Percentiles rank a stretch among this genome's conserved stretches.
phyloP scores from a whole-genome alignment of 2,329 filamentous ascomycete genomes.

The Ophiocordyceps camponoti-leonardi region DNA sequence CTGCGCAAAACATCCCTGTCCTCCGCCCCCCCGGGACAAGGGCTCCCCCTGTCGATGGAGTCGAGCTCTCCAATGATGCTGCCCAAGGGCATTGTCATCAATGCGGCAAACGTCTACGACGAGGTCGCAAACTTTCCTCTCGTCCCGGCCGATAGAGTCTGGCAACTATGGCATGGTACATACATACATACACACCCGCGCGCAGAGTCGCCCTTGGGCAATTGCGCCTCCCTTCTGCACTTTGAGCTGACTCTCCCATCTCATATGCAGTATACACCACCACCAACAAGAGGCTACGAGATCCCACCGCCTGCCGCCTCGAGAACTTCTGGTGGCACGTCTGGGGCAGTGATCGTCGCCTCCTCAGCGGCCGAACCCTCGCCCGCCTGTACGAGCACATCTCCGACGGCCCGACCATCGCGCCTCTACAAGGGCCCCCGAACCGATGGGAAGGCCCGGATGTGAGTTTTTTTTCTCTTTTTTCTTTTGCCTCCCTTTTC shows the following conservation, averaged over 20 bases:
- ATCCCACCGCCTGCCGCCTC: constrained; percentile 43
- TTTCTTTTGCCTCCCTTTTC: too few species aligned
- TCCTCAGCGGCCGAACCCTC: constrained; percentile 33
- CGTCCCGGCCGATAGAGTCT: constrained; percentile 34
- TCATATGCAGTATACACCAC: constrained; percentile 36
- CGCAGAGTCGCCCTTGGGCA: too few species aligned
- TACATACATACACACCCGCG: background rate
- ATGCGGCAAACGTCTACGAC: constrained; percentile 31
- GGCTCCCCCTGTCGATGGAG: constrained; percentile 12
- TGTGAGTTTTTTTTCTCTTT: constrained; percentile 15
- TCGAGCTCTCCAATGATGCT: constrained; percentile 26
- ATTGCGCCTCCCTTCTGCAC: too few species aligned
- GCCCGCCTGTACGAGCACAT: constrained; percentile 40
- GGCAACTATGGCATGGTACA: constrained; percentile 40
- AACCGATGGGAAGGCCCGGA: constrained; percentile 34
- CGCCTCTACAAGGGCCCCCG: constrained; percentile 34
- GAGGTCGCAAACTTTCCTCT: constrained; percentile 34
- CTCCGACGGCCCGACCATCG: constrained; percentile 37
- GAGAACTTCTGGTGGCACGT: constrained; percentile 54
- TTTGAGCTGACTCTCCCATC: constrained; percentile 1
- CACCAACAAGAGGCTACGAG: constrained; percentile 38
- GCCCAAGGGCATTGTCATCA: constrained; percentile 40
- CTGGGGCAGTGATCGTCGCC: constrained; percentile 38
- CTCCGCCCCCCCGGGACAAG: background rate
- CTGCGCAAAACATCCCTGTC: background rate